These are phyloP conservation scores for Magnaporthiopsis rhizophila DNA, from an alignment of 2,329 filamentous ascomycete genomes.

Conservation along the genomic window DNA sequence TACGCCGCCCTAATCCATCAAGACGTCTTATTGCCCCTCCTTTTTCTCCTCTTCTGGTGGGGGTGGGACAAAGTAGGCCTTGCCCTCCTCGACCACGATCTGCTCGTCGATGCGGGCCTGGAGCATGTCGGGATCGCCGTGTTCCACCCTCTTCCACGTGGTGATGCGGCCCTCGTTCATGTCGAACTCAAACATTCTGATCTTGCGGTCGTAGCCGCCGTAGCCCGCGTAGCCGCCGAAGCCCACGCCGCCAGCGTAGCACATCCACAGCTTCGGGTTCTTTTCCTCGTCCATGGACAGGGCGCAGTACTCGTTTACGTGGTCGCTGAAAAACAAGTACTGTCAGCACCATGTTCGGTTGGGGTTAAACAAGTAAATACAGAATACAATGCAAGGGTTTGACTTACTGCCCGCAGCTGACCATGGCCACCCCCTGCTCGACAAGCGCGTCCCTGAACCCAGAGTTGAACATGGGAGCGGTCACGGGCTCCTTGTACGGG, in stretches of 20 bases:
- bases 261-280: slow-evolving; percentile 84
- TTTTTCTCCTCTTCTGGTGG: slow-evolving; percentile 13
- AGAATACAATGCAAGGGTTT: neutral
- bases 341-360: neutral
- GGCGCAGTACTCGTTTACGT: slow-evolving; percentile 94
- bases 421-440: slow-evolving; percentile 75
- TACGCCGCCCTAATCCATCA: no score
- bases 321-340: slow-evolving; percentile 51
- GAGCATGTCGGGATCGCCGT: slow-evolving; percentile 39
- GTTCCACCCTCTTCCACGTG: slow-evolving; percentile 87
- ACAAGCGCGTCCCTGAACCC: slow-evolving; percentile 88
- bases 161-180: slow-evolving; percentile 81
- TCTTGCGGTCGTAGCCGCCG: slow-evolving; percentile 70
- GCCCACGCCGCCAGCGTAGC: slow-evolving; percentile 84
- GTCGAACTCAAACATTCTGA: slow-evolving; percentile 88
- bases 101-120: slow-evolving; percentile 45
- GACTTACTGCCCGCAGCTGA: slow-evolving; percentile 82
- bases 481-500: slow-evolving; percentile 72
- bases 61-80: slow-evolving; percentile 17
- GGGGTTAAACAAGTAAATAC: neutral
- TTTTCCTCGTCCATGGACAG: slow-evolving; percentile 48
- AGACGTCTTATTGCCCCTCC: slow-evolving; percentile 4
- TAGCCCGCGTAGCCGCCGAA: slow-evolving; percentile 96
- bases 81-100: slow-evolving; percentile 57
- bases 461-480: slow-evolving; percentile 81